Evolutionary conservation across 306 rosid genomes (phyloP).

Genomic region (Heteromeles arbutifolia): DNA sequence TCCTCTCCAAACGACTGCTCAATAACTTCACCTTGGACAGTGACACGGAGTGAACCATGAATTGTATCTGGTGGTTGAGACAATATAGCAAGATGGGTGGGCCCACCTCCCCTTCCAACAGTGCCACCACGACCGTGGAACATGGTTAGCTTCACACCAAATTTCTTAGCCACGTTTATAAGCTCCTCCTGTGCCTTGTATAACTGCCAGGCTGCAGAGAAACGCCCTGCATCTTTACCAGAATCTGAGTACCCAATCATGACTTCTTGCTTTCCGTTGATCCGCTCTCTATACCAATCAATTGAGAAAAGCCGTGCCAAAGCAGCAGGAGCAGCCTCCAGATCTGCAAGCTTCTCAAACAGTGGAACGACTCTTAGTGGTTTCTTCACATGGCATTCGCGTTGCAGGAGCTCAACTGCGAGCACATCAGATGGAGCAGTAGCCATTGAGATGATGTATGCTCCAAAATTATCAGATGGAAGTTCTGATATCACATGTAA

Average conservation of each 20-base stretch:
- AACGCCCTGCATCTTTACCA: slow-evolving; percentile 95
- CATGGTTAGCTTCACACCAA: slow-evolving; percentile 89
- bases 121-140: slow-evolving; percentile 99
- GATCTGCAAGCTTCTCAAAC: slow-evolving; percentile 89
- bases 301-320: slow-evolving; percentile 77
- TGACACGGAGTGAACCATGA: slow-evolving; percentile 96
- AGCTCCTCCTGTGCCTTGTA: slow-evolving; percentile 98
- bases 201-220: slow-evolving; percentile 97
- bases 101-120: slow-evolving; percentile 98
- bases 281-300: slow-evolving; percentile 77
- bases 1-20: slow-evolving; percentile 94
- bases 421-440: slow-evolving; percentile 93
- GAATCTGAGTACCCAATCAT: slow-evolving; percentile 99
- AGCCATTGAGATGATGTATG: slow-evolving; percentile 97
- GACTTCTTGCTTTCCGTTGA: slow-evolving; percentile 92
- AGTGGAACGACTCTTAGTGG: slow-evolving; percentile 91
- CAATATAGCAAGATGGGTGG: slow-evolving; percentile 95
- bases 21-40: slow-evolving; percentile 96
- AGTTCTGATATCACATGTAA: slow-evolving; percentile 85
- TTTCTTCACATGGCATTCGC: slow-evolving; percentile 71
- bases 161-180: slow-evolving; percentile 72
- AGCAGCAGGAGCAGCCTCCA: slow-evolving; percentile 95
- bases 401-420: slow-evolving; percentile 89
- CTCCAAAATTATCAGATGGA: slow-evolving; percentile 87
- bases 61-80: slow-evolving; percentile 94